Evolutionary conservation across 192 early-diverging fungal species (phyloP).

Genomic region (Backusella circina): DNA sequence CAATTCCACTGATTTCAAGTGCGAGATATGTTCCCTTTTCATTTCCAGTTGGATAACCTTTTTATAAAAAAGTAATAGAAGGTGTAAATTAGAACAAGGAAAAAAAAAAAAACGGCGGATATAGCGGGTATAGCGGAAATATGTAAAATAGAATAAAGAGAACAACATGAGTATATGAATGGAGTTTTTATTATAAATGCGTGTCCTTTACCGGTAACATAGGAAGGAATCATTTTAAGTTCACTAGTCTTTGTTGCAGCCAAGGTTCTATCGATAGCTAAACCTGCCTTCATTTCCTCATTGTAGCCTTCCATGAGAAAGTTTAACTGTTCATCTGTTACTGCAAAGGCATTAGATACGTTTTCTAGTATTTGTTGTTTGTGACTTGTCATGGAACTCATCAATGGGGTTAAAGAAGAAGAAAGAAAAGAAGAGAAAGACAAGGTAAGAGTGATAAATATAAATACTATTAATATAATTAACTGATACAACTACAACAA

Average conservation of each 20-base stretch:
- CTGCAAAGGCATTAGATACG: not conserved
- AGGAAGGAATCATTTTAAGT: slow-evolving; percentile 86
- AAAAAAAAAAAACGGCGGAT: not conserved
- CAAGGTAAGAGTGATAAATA: not conserved
- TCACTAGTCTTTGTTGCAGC: slow-evolving; percentile 12
- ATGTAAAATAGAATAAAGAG: not conserved
- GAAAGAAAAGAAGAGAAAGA: not conserved
- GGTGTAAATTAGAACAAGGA: not conserved
- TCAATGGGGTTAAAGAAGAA: not conserved
- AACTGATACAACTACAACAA: not conserved
- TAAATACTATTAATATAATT: not conserved
- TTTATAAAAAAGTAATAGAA: not conserved
- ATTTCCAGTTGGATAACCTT: slow-evolving; percentile 71
- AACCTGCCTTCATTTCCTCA: slow-evolving; percentile 50
- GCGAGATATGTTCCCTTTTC: slow-evolving; percentile 87
- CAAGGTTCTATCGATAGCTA: slow-evolving; percentile 29
- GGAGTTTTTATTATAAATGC: not conserved
- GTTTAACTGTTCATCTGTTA: not conserved
- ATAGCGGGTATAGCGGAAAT: too few species aligned
- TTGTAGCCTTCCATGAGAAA: slow-evolving; percentile 42
- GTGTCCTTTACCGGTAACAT: slow-evolving; percentile 55
- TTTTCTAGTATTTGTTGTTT: slow-evolving; percentile 5
- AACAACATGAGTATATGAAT: not conserved
- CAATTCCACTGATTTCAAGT: slow-evolving; percentile 90
- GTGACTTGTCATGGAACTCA: not conserved